A percentile compares a stretch with the other conserved stretches of the same genome.
Evolutionary conservation across 2,329 filamentous ascomycete species (phyloP).

Genomic region (Colletotrichum sublineola): DNA sequence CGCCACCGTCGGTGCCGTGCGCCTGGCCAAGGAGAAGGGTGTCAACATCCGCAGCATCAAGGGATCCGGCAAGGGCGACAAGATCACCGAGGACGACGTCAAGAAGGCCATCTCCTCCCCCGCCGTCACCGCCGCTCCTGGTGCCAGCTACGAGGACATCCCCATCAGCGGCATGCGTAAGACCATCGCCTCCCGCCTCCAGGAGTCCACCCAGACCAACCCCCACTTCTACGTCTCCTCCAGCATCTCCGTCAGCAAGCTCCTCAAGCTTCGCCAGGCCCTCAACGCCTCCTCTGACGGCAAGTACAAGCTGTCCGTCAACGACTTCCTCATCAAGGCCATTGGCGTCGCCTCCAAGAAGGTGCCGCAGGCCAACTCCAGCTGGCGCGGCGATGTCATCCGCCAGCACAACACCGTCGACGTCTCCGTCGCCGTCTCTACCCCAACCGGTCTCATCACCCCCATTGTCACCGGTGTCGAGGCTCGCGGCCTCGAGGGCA

Average conservation of each 20-base stretch:
- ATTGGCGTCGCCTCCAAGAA: slow-evolving; percentile 89
- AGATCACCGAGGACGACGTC: slow-evolving; percentile 92
- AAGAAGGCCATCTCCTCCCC: slow-evolving; percentile 82
- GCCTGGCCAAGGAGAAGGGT: slow-evolving; percentile 87
- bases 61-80: slow-evolving; percentile 86
- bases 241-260: slow-evolving; percentile 91
- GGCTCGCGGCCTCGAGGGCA: slow-evolving; percentile 86
- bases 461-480: slow-evolving; percentile 95
- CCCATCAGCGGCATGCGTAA: slow-evolving; percentile 96
- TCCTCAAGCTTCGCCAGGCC: slow-evolving; percentile 94
- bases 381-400: slow-evolving; percentile 91
- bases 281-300: slow-evolving; percentile 91
- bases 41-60: slow-evolving; percentile 83
- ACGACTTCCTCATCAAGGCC: slow-evolving; percentile 99
- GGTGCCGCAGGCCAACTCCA: slow-evolving; percentile 95
- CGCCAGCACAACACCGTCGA: slow-evolving; percentile 94
- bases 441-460: slow-evolving; percentile 93
- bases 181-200: slow-evolving; percentile 92
- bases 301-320: slow-evolving; percentile 99
- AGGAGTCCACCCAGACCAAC: slow-evolving; percentile 88
- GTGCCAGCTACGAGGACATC: slow-evolving; percentile 83
- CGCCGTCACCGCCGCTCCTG: slow-evolving; percentile 65
- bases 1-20: slow-evolving; percentile 80
- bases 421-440: slow-evolving; percentile 95
- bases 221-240: slow-evolving; percentile 98